Base-by-base conservation (phyloP, 306 rosid species). In the Acacia confusa region DNA sequence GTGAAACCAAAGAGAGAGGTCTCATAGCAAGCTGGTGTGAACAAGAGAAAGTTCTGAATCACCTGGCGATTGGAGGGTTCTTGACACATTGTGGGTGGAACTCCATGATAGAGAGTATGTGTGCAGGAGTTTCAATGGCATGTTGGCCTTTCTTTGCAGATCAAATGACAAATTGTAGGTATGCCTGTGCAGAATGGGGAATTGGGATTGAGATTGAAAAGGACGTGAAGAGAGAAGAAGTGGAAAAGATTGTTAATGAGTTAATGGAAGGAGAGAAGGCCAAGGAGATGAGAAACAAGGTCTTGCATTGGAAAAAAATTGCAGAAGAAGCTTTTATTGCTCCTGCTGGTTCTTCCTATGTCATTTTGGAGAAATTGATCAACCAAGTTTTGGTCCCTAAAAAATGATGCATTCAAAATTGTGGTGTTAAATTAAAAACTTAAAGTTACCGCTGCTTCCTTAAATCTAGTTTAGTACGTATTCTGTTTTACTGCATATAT, bases 61-160 rank as follows among this genome's bases (percentile, higher is more conserved):
- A 64, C 17, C 70, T 12, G 30, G 16, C 70, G 7, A 30, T 64
- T 28, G 41, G 43, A 30, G 70, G 70, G 43, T 64, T 64, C 2
- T 16, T 64, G 43, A 64, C 70, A 0, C 70, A 47, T 15, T 47
- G 53, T 47, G 53, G 53, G 12, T 47, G 53, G 53, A 47, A 47
- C 53, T 47, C 53, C 6, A 47, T 47, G 20, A 0, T 47, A 15
- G 53, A 47, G 53, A 47, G 53, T 4, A 0, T 47, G 6, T 13
- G 43, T 15, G 22, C 70, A 1, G 78, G 75, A 24, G 76, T 83
- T 9, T 57, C 83, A 9, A 40, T 78, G 65, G 34, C 74, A 0
- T 83, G 55, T 2, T 83, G 83, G 82, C 86, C 84, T 13, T 84
- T 79, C 58, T 84, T 68, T 47, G 58, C 50, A 0, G 86, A 84